Evolutionary conservation across 2,329 filamentous ascomycete genomes (phyloP).

Genomic region (Colletotrichum musae): DNA sequence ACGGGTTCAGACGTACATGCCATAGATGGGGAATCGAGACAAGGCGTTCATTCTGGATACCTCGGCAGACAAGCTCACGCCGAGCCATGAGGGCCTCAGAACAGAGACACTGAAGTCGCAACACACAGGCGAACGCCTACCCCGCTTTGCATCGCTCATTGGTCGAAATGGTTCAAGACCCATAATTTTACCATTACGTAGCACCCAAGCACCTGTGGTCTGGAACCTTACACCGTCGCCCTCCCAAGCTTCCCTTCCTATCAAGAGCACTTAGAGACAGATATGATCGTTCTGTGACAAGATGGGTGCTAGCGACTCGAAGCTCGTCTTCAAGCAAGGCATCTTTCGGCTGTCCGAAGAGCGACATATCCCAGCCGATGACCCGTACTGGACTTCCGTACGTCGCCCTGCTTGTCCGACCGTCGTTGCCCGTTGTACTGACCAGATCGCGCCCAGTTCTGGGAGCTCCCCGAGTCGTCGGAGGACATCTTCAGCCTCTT

Average conservation of each 20-base stretch:
- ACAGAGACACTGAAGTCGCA: background rate
- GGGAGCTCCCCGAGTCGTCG: constrained; percentile 94
- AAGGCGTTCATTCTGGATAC: background rate
- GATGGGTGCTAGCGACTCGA: constrained; percentile 99
- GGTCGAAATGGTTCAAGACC: constrained; percentile 15
- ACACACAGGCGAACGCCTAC: constrained; percentile 17
- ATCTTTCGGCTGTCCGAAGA: constrained; percentile 98
- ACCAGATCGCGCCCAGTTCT: constrained; percentile 75
- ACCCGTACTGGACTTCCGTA: constrained; percentile 94
- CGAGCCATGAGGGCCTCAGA: background rate
- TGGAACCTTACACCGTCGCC: constrained; percentile 26
- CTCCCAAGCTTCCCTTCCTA: constrained; percentile 32
- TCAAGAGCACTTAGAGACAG: constrained; percentile 30
- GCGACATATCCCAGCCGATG: constrained; percentile 86
- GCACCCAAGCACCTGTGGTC: constrained; percentile 33
- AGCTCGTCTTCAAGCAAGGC: constrained; percentile 98
- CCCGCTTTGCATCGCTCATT: constrained; percentile 34
- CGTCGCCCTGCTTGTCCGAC: constrained; percentile 52
- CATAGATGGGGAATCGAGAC: too few relatives aligned
- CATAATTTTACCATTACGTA: constrained; percentile 38
- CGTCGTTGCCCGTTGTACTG: constrained; percentile 30
- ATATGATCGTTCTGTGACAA: constrained; percentile 43
- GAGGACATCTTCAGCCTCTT: constrained; percentile 98
- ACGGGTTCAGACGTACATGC: too few relatives aligned
- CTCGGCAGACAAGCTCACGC: constrained; percentile 3